A percentile compares a stretch with the other conserved stretches of the same genome.
phyloP scores from a whole-genome alignment of 2,329 filamentous ascomycete genomes.

The Hypocreales sp. region DNA sequence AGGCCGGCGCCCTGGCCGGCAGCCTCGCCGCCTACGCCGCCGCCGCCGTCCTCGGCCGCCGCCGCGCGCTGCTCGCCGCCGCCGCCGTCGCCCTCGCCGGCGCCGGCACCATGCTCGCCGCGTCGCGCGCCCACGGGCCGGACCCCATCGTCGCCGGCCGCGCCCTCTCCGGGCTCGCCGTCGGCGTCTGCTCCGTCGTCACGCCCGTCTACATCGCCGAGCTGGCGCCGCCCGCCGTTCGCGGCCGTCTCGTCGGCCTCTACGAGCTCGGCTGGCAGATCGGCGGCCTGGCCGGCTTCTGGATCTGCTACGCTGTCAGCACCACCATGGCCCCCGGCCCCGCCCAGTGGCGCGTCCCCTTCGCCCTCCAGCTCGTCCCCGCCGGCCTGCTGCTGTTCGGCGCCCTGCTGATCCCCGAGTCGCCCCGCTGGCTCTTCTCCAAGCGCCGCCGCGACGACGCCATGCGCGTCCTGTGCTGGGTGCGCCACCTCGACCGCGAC shows the following conservation, averaged over 20 bases:
- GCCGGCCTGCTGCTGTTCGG: constrained; percentile 35
- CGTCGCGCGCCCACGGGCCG: constrained; percentile 5
- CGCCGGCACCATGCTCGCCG: background rate
- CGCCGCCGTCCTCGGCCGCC: background rate
- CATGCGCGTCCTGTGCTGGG: constrained; percentile 13
- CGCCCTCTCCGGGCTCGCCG: constrained; percentile 35
- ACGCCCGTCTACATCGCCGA: constrained; percentile 28
- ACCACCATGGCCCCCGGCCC: background rate
- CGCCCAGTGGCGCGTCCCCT: constrained; percentile 34
- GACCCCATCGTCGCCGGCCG: constrained; percentile 28
- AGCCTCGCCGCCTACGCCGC: background rate
- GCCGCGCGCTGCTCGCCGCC: background rate
- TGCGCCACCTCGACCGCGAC: constrained; percentile 18
- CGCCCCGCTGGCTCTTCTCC: constrained; percentile 43
- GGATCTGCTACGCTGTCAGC: background rate
- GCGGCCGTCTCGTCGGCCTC: constrained; percentile 34
- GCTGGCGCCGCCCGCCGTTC: constrained; percentile 30
- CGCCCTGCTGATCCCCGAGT: constrained; percentile 44
- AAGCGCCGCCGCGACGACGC: constrained; percentile 39
- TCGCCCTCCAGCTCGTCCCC: constrained; percentile 40
- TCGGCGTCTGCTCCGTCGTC: constrained; percentile 32
- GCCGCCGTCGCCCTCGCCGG: background rate
- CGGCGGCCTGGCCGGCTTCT: background rate
- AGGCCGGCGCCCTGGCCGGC: background rate
- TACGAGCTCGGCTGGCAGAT: constrained; percentile 18